Evolutionary conservation across 2,329 filamentous ascomycete genomes (phyloP).

Genomic region (Apiospora sp.): DNA sequence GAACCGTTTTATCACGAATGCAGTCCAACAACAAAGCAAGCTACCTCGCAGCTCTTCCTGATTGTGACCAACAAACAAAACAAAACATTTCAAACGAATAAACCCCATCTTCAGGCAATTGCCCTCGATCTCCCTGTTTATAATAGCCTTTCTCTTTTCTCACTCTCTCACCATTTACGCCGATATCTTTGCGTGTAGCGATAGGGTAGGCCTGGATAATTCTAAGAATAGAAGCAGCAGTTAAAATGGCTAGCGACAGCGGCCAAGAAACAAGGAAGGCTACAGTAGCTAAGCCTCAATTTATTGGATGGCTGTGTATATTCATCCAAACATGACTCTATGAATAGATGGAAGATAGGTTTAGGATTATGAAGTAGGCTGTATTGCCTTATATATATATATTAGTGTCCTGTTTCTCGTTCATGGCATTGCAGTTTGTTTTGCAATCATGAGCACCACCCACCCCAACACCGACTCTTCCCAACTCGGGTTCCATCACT

Average conservation of each 20-base stretch:
- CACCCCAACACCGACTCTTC: not conserved
- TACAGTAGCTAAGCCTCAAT: not conserved
- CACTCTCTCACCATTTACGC: not conserved
- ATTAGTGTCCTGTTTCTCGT: not conserved
- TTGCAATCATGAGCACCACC: not conserved
- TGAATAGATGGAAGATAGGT: not conserved
- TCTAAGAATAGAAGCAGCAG: slow-evolving; percentile 6
- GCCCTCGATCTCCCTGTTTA: not conserved
- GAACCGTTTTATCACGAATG: not conserved
- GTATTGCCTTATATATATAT: not conserved
- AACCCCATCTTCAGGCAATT: not conserved
- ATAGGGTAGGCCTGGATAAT: not conserved
- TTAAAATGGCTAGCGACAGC: not conserved
- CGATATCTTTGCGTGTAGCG: not conserved
- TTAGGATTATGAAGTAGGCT: not conserved
- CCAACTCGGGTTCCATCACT: not conserved
- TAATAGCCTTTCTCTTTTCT: no score
- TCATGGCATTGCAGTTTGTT: not conserved
- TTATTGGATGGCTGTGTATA: not conserved
- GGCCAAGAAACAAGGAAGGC: not conserved
- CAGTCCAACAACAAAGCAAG: not conserved
- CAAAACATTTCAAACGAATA: not conserved
- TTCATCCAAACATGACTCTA: not conserved
- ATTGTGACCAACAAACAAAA: not conserved
- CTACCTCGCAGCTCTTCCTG: not conserved